Base-by-base conservation (phyloP, 2,329 filamentous ascomycete genomes). In the Pyrenochaeta sp. region DNA sequence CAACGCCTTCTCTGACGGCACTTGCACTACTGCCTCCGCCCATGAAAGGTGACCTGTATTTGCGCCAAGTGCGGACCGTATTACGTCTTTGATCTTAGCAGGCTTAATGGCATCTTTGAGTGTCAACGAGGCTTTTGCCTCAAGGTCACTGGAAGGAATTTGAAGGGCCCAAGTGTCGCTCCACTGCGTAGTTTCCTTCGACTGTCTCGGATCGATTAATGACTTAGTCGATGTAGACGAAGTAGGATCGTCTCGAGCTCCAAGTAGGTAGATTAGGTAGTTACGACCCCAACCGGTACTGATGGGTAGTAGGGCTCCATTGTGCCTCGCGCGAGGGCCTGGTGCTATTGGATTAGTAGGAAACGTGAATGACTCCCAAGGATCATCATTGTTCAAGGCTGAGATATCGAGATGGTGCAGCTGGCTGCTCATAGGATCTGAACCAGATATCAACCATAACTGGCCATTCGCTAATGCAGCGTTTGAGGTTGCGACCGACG, bases 81-180 rank as follows among this genome's bases (percentile, higher is more conserved):
- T 80, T 0, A 71, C 69, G 55, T 82, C 79, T 57, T 82, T 82
- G 61, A 81, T 76, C 52, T 76, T 77, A 1, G 80, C 78, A n/a
- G 78, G 78, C 49, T 78, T 79, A 55, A 79, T 71, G 1, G 67
- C 62, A 4, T 74, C 62, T n/a, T 69, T 71, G 32, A 74, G 48
- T 13, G 54, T 62, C 28, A 67, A 61, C 0, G 64, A 62, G 2
- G 65, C 54, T 27, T 71, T 70, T 6, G 70, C 57, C 6, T 69
- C 65, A 7, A 76, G 52, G 42, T 72, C 58, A 50, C 70, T 75
- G 5, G 79, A 80, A 1, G 76, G 78, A 6, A 81, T 72, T 54
- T 82, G 80, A n/a, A 80, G 73, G 0, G 73, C 77, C 80, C 79
- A 81, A n/a, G 78, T 73, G 55, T 81, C 79, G 53, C 74, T 77